Percentiles rank a stretch among this genome's conserved stretches.
phyloP scores from a whole-genome alignment of 1,284 basidiomycete species.

The Sanghuangporus sanghuang region DNA sequence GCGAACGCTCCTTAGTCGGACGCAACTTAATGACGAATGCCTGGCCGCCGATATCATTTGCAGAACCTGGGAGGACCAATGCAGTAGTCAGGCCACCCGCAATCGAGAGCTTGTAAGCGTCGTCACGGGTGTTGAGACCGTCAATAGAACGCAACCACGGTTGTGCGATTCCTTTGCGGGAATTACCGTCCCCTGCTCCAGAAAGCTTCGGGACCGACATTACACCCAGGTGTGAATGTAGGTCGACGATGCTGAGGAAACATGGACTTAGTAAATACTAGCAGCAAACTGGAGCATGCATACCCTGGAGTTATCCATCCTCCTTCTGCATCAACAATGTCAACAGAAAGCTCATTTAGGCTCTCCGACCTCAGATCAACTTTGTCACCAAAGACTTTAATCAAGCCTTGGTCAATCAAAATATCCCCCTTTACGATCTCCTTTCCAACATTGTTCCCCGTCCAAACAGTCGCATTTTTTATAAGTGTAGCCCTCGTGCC shows the following conservation, averaged over 20 bases:
- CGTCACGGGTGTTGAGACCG: conserved; percentile 41
- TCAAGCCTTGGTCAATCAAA: conserved; percentile 52
- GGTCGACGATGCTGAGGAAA: conserved; percentile 43
- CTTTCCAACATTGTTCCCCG: conserved; percentile 61
- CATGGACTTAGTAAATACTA: background rate
- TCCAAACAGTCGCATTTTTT: conserved; percentile 78
- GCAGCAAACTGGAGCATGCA: conserved; percentile 2
- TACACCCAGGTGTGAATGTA: conserved; percentile 62
- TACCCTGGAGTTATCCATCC: conserved; percentile 37
- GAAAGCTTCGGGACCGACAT: conserved; percentile 32
- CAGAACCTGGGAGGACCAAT: conserved; percentile 43
- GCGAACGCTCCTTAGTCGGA: conserved; percentile 48
- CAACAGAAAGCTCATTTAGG: conserved; percentile 19
- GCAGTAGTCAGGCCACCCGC: conserved; percentile 44
- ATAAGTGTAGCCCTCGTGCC: conserved; percentile 66
- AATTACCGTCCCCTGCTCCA: conserved; percentile 37
- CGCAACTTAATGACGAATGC: conserved; percentile 67
- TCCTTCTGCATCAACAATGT: conserved; percentile 28
- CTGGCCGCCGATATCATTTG: conserved; percentile 53
- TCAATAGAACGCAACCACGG: conserved; percentile 50
- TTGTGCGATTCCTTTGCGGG: conserved; percentile 35
- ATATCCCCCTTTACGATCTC: conserved; percentile 58
- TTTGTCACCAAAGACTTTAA: conserved; percentile 52
- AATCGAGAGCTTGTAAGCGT: conserved; percentile 30
- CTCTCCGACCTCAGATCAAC: conserved; percentile 2